Base-by-base conservation (phyloP, 2,329 filamentous ascomycete genomes). In the Cladosporium velox region DNA sequence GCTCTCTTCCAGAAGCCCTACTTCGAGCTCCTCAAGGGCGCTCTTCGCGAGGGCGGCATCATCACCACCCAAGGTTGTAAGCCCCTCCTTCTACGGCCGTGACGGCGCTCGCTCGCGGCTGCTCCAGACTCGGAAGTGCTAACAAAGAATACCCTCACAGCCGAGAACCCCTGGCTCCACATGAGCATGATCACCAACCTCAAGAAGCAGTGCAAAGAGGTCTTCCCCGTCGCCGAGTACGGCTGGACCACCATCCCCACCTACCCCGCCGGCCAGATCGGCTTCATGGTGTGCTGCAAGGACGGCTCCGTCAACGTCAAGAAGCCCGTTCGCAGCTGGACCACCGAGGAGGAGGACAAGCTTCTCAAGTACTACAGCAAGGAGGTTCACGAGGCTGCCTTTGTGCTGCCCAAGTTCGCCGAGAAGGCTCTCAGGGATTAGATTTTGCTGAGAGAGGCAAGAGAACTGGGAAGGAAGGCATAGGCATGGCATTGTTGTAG, bases 1-100 rank as follows among this genome's bases (percentile, higher is more conserved):
- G 90, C 87, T 76, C 87, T 99, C 71, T 99, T 99, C 90, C 88
- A 98, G 87, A 97, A 97, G 87, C 90, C 93, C 69, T 99, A 99
- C 88, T 99, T 98, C 82, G 86, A 97, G 86, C 89, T 99, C 73
- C 87, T 99, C 69, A 86, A 90, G 80, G 91, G 90, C 77, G 95
- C 95, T 75, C 89, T 98, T 75, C 89, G 91, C 73, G 92, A 97
- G 77, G 94, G 93, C 82, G 95, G 95, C 85, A 93, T 99, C 78
- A 98, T 99, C 84, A 94, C 93, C 83, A 99, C 95, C 79, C 95
- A 99, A 97, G 95, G 95, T 99, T 96, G 92, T 96, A 93, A 87
- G 92, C 88, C 90, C 89, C 81, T 73, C 59, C 59, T 41, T 62
- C 59, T 51, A 34, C 30, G 18, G 47, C 28, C 44, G 35, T 38